Conservation (phyloP, 2,329 filamentous ascomycete species). For the Endoconidiophora polonica region DNA sequence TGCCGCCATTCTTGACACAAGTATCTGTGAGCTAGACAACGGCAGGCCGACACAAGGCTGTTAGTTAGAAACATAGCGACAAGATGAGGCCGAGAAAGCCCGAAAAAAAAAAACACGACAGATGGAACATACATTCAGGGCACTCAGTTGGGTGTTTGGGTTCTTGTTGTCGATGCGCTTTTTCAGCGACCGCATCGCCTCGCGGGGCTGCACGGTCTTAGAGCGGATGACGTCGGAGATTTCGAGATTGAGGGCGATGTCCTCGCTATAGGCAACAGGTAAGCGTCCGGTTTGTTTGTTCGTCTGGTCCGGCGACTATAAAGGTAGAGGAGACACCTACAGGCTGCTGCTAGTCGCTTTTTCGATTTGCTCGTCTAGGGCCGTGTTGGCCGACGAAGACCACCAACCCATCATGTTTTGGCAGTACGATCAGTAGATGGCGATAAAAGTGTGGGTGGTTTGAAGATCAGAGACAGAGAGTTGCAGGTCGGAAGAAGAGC, state of each 20-base stretch:
- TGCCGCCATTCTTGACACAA: conserved; percentile 94
- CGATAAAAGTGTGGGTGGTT: background rate
- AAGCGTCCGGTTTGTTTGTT: conserved; percentile 15
- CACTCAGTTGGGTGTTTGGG: conserved; percentile 86
- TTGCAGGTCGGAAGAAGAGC: background rate
- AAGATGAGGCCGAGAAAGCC: background rate
- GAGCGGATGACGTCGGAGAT: conserved; percentile 96
- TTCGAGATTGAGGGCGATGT: conserved; percentile 93
- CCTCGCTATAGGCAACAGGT: conserved; percentile 45
- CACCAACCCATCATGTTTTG: conserved; percentile 77
- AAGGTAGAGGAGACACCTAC: conserved; percentile 32
- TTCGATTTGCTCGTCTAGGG: conserved; percentile 93
- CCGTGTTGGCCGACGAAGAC: conserved; percentile 80
- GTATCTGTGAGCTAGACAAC: conserved; percentile 70
- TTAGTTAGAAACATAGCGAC: background rate
- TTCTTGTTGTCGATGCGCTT: conserved; percentile 92
- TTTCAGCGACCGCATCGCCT: conserved; percentile 95
- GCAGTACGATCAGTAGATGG: background rate
- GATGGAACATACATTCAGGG: conserved; percentile 53
- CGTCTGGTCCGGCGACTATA: background rate
- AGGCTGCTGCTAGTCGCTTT: conserved; percentile 87
- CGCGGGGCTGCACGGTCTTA: conserved; percentile 91
- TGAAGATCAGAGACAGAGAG: background rate
- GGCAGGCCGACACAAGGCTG: background rate
- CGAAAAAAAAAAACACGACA: background rate